A percentile compares a stretch with the other conserved stretches of the same genome.
Conservation (phyloP, 2,329 filamentous ascomycete species). For the Penicillium sp. region DNA sequence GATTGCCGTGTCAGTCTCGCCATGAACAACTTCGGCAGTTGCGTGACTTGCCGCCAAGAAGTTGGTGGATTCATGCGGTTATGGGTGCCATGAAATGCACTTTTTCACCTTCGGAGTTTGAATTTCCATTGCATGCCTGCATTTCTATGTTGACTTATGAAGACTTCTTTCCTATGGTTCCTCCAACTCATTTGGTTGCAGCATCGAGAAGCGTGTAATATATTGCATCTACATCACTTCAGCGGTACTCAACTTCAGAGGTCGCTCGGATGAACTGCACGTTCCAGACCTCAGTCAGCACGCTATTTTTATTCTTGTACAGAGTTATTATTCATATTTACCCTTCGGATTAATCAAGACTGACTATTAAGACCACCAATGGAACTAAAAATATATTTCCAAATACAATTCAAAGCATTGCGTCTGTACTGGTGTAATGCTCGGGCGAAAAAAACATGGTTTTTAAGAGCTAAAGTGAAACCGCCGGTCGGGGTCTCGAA, state of each 20-base stretch:
- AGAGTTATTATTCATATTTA: conserved; percentile 10
- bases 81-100: conserved; percentile 70
- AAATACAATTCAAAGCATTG: too few relatives aligned
- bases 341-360: conserved; percentile 8
- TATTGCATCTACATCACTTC: conserved; percentile 15
- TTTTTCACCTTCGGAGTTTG: not conserved
- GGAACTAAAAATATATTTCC: not conserved
- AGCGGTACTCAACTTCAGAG: not conserved
- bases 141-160: not conserved
- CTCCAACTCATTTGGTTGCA: not conserved
- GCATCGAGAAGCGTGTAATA: conserved; percentile 20
- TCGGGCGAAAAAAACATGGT: too few relatives aligned
- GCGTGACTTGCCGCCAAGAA: conserved; percentile 88
- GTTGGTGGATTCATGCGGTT: conserved; percentile 88
- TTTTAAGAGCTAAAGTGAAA: not conserved
- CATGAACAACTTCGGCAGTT: conserved; percentile 96
- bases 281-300: not conserved
- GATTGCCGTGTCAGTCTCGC: conserved; percentile 92
- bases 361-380: conserved; percentile 4
- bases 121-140: not conserved
- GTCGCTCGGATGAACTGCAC: not conserved
- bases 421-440: too few relatives aligned
- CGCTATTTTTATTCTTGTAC: conserved; percentile 8
- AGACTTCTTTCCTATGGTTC: not conserved
- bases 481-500: not conserved